Base-by-base conservation (phyloP, 2,329 filamentous ascomycete species). In the Colletotrichum australisinense region DNA sequence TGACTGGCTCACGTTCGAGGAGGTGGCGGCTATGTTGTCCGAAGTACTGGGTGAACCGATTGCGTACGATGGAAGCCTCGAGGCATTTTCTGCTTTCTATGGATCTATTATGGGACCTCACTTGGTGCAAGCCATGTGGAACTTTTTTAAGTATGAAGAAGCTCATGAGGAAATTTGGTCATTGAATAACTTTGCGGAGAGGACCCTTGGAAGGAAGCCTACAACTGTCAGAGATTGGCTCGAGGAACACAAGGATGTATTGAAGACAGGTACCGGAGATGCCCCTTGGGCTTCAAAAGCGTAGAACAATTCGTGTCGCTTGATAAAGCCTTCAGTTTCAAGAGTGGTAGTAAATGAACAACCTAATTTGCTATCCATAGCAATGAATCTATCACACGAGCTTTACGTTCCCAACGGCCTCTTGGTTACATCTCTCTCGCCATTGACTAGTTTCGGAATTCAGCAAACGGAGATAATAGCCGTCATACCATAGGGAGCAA, bases 121-220 rank as follows among this genome's bases (percentile, higher is more conserved):
- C 0, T 11, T 68, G 22, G 24, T 30, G 24, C 46, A 42, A 16
- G 0, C 0, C 22, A 24, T 68, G 32, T 68, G 58, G 66, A 53
- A 63, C 24, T 63, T 68, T 4, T 63, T 63, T 49, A 68, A 68
- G 35, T 68, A 1, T 0, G 66, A 68, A 49, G 66, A 68, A 57
- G 66, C 58, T 9, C 30, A 68, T 28, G 49, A 56, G 24, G 58
- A 68, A 1, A 32, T 55, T 14, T 68, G 58, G 58, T 57, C 66
- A 8, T 12, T 68, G 30, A 68, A 68, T 19, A 53, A 68, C 3
- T 63, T 68, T 0, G 66, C 56, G 2, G 57, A 63, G 30, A 28
- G 58, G 7, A 32, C 46, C 1, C 24, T 63, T 14, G 58, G 49
- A n/a, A 68, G 32, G 24, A 63, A 63, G 19, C 66, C 57, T 16